These are phyloP conservation scores for Adiantum capillusveneris DNA, from an alignment of 75 land plant genomes.

Conservation along the genomic window DNA sequence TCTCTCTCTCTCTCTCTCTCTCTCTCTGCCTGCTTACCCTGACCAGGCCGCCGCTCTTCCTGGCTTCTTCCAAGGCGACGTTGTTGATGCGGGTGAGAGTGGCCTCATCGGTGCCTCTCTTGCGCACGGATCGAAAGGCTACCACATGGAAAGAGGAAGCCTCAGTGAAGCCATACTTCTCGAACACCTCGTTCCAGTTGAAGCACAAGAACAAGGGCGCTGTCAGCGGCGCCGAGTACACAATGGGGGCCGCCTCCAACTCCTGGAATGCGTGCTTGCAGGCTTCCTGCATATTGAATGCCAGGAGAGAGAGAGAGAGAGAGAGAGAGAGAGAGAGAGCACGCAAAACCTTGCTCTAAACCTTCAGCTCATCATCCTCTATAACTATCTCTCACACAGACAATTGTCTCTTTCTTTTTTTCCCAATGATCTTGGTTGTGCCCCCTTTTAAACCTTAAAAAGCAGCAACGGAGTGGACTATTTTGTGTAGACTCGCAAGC, in stretches of 20 bases:
- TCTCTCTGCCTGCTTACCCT: background rate
- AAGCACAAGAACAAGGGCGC: constrained; percentile 2
- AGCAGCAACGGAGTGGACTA: too few relatives aligned
- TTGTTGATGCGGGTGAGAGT: background rate
- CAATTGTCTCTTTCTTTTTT: too few relatives aligned
- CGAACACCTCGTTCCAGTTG: constrained; percentile 5
- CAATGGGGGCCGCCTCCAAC: background rate
- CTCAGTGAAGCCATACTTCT: constrained; percentile 5
- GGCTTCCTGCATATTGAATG: too few relatives aligned
- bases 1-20: too few relatives aligned
- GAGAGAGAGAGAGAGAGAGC: too few relatives aligned
- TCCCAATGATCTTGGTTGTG: too few relatives aligned
- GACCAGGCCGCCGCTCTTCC: constrained; percentile 3
- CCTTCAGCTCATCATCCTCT: too few relatives aligned
- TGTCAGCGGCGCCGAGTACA: background rate
- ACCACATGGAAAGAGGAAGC: background rate
- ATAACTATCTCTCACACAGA: too few relatives aligned
- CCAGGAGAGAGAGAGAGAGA: too few relatives aligned
- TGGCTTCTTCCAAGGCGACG: constrained; percentile 1
- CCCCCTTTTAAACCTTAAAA: too few relatives aligned
- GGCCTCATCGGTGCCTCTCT: background rate
- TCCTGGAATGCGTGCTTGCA: background rate
- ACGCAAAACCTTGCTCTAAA: too few relatives aligned
- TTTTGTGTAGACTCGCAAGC: too few relatives aligned
- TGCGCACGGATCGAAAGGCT: background rate